Evolutionary conservation across 1,139 yeast genomes (phyloP).

Genomic region (Nakaseomyces kungkrabaensis): DNA sequence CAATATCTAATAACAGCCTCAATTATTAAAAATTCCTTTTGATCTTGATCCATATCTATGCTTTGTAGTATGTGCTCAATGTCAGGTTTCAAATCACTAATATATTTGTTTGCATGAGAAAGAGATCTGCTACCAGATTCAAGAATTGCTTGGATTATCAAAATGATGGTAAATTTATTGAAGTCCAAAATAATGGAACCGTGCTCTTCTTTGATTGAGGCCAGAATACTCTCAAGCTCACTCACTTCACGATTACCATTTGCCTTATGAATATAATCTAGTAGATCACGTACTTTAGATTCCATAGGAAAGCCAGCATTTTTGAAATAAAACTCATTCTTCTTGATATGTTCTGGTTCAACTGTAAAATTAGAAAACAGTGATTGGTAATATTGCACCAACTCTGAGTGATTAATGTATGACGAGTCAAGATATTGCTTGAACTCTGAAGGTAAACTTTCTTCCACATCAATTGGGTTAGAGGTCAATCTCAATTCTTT

Average conservation of each 20-base stretch:
- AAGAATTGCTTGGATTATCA: constrained; percentile 63
- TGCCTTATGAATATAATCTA: constrained; percentile 31
- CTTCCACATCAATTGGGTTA: constrained; percentile 56
- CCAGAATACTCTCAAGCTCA: constrained; percentile 30
- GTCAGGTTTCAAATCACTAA: constrained; percentile 46
- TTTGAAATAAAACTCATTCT: constrained; percentile 28
- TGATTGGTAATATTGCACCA: constrained; percentile 31
- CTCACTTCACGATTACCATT: constrained; percentile 25
- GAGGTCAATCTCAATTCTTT: constrained; percentile 76
- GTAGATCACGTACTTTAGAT: constrained; percentile 26
- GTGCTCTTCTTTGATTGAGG: constrained; percentile 28
- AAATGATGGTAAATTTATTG: constrained; percentile 44
- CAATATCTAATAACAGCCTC: constrained; percentile 66
- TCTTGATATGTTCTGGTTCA: constrained; percentile 20
- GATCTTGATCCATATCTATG: constrained; percentile 25
- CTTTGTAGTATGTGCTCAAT: constrained; percentile 41
- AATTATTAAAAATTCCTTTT: constrained; percentile 39
- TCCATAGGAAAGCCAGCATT: constrained; percentile 30
- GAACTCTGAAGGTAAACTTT: constrained; percentile 70
- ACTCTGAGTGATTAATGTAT: constrained; percentile 31
- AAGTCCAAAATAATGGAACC: constrained; percentile 30
- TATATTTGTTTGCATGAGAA: constrained; percentile 70
- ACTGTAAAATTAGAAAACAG: constrained; percentile 23
- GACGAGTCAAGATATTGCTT: constrained; percentile 50
- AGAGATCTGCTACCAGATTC: constrained; percentile 83